A percentile compares a stretch with the other conserved stretches of the same genome.
Evolutionary conservation across 2,329 filamentous ascomycete genomes (phyloP).

Genomic region (Diaporthe eres): DNA sequence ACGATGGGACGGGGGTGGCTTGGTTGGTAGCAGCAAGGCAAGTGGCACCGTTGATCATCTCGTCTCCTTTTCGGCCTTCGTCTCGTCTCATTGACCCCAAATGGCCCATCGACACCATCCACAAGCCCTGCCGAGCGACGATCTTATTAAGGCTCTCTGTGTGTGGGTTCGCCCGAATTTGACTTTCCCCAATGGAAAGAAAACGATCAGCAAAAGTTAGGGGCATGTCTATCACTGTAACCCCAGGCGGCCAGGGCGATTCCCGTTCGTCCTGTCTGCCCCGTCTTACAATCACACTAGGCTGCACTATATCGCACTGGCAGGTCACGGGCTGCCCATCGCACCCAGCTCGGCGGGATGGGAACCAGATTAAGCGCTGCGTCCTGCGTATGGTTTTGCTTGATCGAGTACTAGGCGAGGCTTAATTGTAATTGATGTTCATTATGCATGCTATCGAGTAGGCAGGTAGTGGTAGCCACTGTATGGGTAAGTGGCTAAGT

Average conservation of each 20-base stretch:
- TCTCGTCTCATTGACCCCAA: constrained; percentile 12
- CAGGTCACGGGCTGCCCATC: constrained; percentile 21
- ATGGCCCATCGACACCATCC: not conserved
- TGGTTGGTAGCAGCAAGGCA: not conserved
- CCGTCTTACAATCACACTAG: not conserved
- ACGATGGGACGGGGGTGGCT: constrained; percentile 7
- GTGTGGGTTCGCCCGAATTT: constrained; percentile 1
- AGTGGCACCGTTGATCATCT: constrained; percentile 9
- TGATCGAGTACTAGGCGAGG: not conserved
- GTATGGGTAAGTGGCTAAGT: constrained; percentile 28
- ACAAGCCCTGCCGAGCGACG: not conserved
- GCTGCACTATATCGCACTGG: constrained; percentile 3
- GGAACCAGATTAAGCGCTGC: constrained; percentile 7
- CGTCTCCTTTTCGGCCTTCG: constrained; percentile 2
- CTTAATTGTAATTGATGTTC: constrained; percentile 29
- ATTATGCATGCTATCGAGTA: constrained; percentile 18
- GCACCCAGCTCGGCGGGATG: constrained; percentile 14
- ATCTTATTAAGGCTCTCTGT: not conserved
- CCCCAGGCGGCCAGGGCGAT: constrained; percentile 4
- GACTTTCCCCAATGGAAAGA: not conserved
- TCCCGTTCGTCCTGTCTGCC: constrained; percentile 1
- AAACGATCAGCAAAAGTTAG: not conserved
- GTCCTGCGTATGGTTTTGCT: not conserved
- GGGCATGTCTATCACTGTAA: constrained; percentile 17
- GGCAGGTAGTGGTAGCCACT: constrained; percentile 22